Base-by-base conservation (phyloP, 352 stramenopile species). In the Globisporangium yorkense region DNA sequence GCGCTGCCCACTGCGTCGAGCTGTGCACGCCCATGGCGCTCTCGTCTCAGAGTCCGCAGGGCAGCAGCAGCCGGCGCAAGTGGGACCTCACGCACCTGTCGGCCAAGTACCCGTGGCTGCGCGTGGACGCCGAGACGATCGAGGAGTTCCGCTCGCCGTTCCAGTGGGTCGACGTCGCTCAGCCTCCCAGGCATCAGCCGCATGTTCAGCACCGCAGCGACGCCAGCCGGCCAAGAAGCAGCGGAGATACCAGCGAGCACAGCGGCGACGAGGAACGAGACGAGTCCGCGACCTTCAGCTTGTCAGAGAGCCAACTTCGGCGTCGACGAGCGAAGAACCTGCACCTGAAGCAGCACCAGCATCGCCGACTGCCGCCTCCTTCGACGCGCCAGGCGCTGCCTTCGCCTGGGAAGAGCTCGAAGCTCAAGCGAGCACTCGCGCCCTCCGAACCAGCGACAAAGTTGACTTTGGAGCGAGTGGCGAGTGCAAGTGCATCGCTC, bases 101-200 rank as follows among this genome's bases (percentile, higher is more conserved):
- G 13, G 47, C 67, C 51, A 92, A 92, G 67, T 92, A 92, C 63
- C 82, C 82, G 31, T 92, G 82, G 82, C 70, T 92, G 48, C 80
- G 75, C 50, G 72, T 89, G 24, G 81, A 89, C 37, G 64, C 66
- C 15, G 61, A 79, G 62, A 78, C 82, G 18, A 63, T 92, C 29
- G 66, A 77, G 21, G 80, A 92, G 43, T 92, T 88, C 49, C 71
- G 76, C 18, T 77, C 76, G 46, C 79, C 76, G 7, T 89, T 89
- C 40, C 33, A 71, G 10, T 88, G 78, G 75, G 60, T 74, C 5
- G 40, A 63, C 18, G 68, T 50, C 5, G 10, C 16, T 5, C 24
- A 12, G 41, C 43, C 31, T 13, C 16, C 7, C 1, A 67, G 47
- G 18, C 44, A 59, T 3, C 43, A 53, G 5, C 44, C 46, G n/a